Conservation (phyloP, 352 stramenopile species). For the Phytophthora pini region DNA sequence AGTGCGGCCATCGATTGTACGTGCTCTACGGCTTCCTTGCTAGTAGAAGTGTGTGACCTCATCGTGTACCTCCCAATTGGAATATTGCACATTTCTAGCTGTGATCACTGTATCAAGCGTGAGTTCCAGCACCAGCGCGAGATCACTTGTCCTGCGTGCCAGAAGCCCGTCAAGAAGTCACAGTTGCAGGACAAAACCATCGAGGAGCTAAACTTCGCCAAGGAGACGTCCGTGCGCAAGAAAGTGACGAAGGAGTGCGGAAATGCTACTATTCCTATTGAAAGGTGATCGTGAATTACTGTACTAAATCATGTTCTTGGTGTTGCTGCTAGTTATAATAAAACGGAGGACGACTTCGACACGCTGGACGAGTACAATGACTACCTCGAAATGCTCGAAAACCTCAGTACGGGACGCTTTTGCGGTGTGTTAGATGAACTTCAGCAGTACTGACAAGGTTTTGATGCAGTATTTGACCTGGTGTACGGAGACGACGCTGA, state of each 20-base stretch:
- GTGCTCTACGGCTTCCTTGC: conserved; percentile 24
- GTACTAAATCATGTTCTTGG: not conserved
- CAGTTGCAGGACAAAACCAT: conserved; percentile 91
- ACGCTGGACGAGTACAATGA: conserved; percentile 90
- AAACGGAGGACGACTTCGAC: conserved; percentile 88
- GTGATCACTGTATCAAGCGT: conserved; percentile 86
- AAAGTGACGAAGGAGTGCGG: conserved; percentile 86
- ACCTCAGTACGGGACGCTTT: conserved; percentile 60
- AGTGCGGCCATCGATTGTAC: conserved; percentile 90
- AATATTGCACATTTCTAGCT: conserved; percentile 43
- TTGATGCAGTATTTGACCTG: conserved; percentile 79
- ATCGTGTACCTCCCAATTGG: conserved; percentile 9
- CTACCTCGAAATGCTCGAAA: conserved; percentile 86
- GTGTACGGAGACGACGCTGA: conserved; percentile 80
- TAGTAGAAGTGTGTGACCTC: conserved; percentile 2
- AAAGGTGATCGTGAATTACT: conserved; percentile 1
- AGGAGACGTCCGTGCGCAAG: conserved; percentile 88
- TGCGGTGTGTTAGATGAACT: not conserved
- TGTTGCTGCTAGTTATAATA: conserved; percentile 75
- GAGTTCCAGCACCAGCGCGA: conserved; percentile 90
- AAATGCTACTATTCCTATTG: conserved; percentile 13
- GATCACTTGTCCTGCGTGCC: conserved; percentile 81
- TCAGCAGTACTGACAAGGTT: conserved; percentile 10
- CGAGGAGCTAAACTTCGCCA: conserved; percentile 88
- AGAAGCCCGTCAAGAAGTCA: conserved; percentile 90